Base-by-base conservation (phyloP, 2,329 filamentous ascomycete species). In the Graphium sp. region DNA sequence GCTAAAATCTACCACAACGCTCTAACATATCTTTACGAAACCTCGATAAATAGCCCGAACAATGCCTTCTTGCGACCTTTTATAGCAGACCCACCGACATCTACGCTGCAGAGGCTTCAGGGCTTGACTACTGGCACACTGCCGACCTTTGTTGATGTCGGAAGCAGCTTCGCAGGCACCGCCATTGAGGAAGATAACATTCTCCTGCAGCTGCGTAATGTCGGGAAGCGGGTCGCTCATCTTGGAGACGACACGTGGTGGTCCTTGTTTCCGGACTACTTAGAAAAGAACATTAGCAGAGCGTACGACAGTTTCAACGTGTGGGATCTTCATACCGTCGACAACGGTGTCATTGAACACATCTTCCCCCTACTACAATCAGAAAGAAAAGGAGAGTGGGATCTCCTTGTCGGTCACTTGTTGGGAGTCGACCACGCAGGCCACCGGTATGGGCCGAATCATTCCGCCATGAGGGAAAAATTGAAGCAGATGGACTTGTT, bases 241-340 rank as follows among this genome's bases (percentile, higher is more conserved):
- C 58, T 98, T 21, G 89, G 89, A n/a, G 89, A 98, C 48, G 87
- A 98, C 52, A 98, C 89, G 5, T 98, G 89, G 89, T 80, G 84
- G 39, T 67, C 82, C 24, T 59, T 98, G 11, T 98, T 95, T 47
- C 89, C 89, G 0, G 81, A 66, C n/a, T 84, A 91, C 49, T 98
- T 98, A 43, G 76, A 93, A 48, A 58, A 74, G 7, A 79, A 87
- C 32, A 70, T 94, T 32, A 93, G 85, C 40, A 71, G 65, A 40
- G 72, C 89, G 0, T 98, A 93, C 49, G 87, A 95, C 48, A 95
- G 87, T 35, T 92, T 98, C 56, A 94, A 95, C 45, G 89, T 95
- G 6, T 94, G 84, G 83, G 89, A 98, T 49, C 53, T 98, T 41
- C 84, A 95, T 49, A 95, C 89, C 0, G 81, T 98, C 3, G 89